Percentiles rank a stretch among this genome's conserved stretches.
Evolutionary conservation across 2,329 filamentous ascomycete species (phyloP).

Genomic region (Bimuria novae-zelandiae): DNA sequence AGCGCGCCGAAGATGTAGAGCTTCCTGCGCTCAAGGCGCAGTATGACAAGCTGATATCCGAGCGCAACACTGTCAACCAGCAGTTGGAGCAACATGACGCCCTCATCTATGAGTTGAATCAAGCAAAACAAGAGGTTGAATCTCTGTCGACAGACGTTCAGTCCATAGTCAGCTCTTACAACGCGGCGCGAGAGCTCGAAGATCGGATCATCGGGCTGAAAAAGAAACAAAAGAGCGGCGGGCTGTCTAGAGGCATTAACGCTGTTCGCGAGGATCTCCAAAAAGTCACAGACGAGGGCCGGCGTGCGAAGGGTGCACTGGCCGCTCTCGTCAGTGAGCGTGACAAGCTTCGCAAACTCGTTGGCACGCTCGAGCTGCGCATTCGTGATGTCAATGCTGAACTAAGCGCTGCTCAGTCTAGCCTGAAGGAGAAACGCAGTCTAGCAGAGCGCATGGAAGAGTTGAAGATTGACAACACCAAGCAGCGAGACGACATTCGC

Average conservation of each 20-base stretch:
- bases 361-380: constrained; percentile 76
- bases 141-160: constrained; percentile 75
- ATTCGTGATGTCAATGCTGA: constrained; percentile 75
- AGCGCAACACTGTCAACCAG: constrained; percentile 45
- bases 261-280: constrained; percentile 81
- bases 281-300: constrained; percentile 68
- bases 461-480: constrained; percentile 68
- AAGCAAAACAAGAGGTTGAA: constrained; percentile 74
- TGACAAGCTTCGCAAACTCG: constrained; percentile 70
- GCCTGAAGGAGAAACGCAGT: constrained; percentile 79
- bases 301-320: constrained; percentile 66
- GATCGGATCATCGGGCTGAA: constrained; percentile 74
- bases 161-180: constrained; percentile 72
- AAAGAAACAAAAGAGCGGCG: constrained; percentile 73
- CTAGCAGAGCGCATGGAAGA: constrained; percentile 74
- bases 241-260: constrained; percentile 71
- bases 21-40: constrained; percentile 72
- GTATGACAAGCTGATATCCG: constrained; percentile 55
- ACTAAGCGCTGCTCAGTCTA: constrained; percentile 70
- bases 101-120: constrained; percentile 63
- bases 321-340: constrained; percentile 70
- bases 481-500: constrained; percentile 72
- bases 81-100: constrained; percentile 68
- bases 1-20: constrained; percentile 68
- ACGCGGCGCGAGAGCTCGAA: constrained; percentile 73